These are phyloP conservation scores for Fusarium sublunatum DNA, from an alignment of 2,329 filamentous ascomycete genomes.

Conservation along the genomic window DNA sequence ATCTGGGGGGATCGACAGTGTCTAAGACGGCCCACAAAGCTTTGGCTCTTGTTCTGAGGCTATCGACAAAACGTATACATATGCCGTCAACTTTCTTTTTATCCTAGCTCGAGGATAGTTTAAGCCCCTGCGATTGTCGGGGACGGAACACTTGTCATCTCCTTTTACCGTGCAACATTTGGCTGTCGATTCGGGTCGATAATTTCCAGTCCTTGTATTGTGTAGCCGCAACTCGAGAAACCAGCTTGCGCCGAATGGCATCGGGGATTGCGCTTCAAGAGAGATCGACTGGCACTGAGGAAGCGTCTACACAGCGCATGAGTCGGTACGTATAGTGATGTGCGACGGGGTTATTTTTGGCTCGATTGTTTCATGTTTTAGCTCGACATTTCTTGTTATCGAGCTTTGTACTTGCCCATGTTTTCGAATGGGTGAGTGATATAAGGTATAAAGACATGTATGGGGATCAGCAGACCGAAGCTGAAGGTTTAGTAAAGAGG, in stretches of 20 bases:
- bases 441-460: not conserved
- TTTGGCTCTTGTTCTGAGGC: not conserved
- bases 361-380: slow-evolving; percentile 31
- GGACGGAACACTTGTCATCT: slow-evolving; percentile 28
- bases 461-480: not conserved
- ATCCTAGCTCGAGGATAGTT: slow-evolving; percentile 13
- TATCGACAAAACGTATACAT: slow-evolving; percentile 13
- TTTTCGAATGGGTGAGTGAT: not conserved
- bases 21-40: slow-evolving; percentile 6
- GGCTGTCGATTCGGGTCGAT: slow-evolving; percentile 10
- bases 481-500: not conserved
- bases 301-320: slow-evolving; percentile 14
- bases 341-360: slow-evolving; percentile 24
- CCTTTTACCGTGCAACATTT: slow-evolving; percentile 16
- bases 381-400: slow-evolving; percentile 13
- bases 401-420: not conserved
- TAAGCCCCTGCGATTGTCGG: slow-evolving; percentile 6
- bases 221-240: slow-evolving; percentile 22
- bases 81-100: slow-evolving; percentile 13
- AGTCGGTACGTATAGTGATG: slow-evolving; percentile 1
- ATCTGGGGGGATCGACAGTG: slow-evolving; percentile 18
- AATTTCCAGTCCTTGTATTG: slow-evolving; percentile 24
- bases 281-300: not conserved
- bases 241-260: slow-evolving; percentile 10
- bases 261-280: slow-evolving; percentile 5